phyloP scores from a whole-genome alignment of 2,329 filamentous ascomycete species.

The Amauroascus verrucosus region DNA sequence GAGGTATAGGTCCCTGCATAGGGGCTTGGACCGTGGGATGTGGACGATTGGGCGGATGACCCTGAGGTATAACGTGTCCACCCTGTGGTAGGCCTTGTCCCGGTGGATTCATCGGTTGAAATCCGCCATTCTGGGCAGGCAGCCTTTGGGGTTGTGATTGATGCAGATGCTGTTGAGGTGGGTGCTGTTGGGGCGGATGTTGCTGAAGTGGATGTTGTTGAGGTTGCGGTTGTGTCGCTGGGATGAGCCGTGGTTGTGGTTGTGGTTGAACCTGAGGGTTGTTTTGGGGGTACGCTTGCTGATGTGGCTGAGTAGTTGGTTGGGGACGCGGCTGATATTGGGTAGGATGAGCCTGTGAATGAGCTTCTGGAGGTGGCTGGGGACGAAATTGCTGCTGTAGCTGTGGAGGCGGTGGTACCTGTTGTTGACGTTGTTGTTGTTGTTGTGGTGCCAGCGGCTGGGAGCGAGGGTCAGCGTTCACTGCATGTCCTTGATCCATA shows the following conservation, averaged over 20 bases:
- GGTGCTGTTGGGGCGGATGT: not conserved
- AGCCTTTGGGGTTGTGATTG: not conserved
- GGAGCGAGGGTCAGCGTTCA: not conserved
- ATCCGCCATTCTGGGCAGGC: not conserved
- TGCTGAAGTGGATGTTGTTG: not conserved
- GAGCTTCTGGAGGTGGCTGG: constrained; percentile 2
- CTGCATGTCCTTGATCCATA: not conserved
- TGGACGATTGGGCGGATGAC: not conserved
- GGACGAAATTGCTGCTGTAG: not conserved
- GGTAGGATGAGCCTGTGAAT: constrained; percentile 7
- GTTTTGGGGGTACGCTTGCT: not conserved
- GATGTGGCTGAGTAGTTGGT: constrained; percentile 1
- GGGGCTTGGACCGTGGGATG: not conserved
- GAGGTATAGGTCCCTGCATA: not conserved
- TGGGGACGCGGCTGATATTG: not conserved
- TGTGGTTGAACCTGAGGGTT: not conserved
- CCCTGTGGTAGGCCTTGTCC: not conserved
- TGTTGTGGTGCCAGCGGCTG: not conserved
- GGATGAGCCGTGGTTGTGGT: not conserved
- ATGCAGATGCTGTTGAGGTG: not conserved
- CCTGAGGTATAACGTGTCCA: constrained; percentile 6
- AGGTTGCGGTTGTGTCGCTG: not conserved
- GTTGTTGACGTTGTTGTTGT: not conserved
- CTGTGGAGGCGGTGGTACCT: not conserved
- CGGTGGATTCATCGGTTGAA: not conserved